Base-by-base conservation (phyloP, 2,329 filamentous ascomycete genomes). In the Scleromitrula shiraiana region DNA sequence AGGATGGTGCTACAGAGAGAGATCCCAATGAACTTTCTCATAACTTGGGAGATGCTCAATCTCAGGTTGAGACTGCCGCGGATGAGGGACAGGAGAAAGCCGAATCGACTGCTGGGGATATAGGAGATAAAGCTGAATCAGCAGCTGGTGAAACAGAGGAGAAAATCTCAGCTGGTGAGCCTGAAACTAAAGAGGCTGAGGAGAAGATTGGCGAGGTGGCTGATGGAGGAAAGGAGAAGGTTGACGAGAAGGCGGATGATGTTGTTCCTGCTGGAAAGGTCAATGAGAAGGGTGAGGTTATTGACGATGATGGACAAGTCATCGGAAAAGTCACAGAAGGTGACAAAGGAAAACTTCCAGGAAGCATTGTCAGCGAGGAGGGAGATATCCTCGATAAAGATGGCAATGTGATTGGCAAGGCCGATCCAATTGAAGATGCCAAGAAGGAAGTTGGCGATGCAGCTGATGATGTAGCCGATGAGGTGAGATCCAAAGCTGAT, bases 301-400 rank as follows among this genome's bases (percentile, higher is more conserved):
- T 76, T 19, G 72, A 77, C 50, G 67, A 75, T 3, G 67, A 74
- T 5, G 74, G 74, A 50, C 72, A 76, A 41, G 70, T 76, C 46
- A 64, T 77, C 42, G 75, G 74, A 41, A 69, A 69, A 46, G 74
- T 87, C 1, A 65, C 85, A 17, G 82, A 86, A 61, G 83, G 83
- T 8, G 76, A 83, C 48, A 62, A 76, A 32, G 75, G 76, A 61
- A 72, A 76, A 44, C 73, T 88, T 32, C 29, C 23, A 7, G 45
- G 24, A 26, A 47, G 45, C 14, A 33, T 47, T 6, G 45, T 47
- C 14, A 47, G 41, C 7, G 70, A 49, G 48, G 70, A 75, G 45
- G 76, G 76, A n/a, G 73, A 76, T 52, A 71, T 78, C 9, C 65
- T 78, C 27, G 75, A 78, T 60, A 71, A 74, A 24, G 74, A 78